Percentiles rank a stretch among this genome's conserved stretches.
Conservation (phyloP, 805 yeast genomes). For the Kockiozyma suomiensis region DNA sequence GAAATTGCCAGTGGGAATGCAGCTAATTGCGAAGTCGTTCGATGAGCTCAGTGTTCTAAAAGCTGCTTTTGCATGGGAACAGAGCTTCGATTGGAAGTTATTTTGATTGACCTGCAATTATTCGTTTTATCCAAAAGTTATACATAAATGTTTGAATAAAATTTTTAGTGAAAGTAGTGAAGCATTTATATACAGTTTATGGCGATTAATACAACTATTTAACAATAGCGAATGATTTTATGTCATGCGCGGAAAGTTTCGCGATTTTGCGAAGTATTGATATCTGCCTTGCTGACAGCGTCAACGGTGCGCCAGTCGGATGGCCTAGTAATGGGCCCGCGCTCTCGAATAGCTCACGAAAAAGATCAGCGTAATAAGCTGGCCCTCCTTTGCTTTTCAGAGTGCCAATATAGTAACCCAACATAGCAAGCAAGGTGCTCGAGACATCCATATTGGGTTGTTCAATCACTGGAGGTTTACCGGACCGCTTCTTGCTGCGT, state of each 20-base stretch:
- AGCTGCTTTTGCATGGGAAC: conserved; percentile 47
- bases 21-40: conserved; percentile 44
- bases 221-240: background rate
- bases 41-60: conserved; percentile 43
- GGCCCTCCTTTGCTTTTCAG: background rate
- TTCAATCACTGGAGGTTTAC: background rate
- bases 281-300: background rate
- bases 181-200: no score
- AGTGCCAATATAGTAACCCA: background rate
- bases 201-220: background rate
- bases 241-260: background rate
- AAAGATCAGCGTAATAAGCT: background rate
- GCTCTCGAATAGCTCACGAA: background rate
- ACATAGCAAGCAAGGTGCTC: background rate
- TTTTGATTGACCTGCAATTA: no score
- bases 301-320: background rate
- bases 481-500: background rate
- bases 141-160: no score
- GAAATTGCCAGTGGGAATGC: conserved; percentile 46
- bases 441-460: background rate
- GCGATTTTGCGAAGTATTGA: background rate
- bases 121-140: no score
- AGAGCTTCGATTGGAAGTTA: conserved; percentile 38
- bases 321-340: conserved; percentile 2
- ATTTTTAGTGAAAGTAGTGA: background rate